These are phyloP conservation scores for Cladophialophora carrionii DNA, from an alignment of 2,329 filamentous ascomycete species.

Conservation along the genomic window DNA sequence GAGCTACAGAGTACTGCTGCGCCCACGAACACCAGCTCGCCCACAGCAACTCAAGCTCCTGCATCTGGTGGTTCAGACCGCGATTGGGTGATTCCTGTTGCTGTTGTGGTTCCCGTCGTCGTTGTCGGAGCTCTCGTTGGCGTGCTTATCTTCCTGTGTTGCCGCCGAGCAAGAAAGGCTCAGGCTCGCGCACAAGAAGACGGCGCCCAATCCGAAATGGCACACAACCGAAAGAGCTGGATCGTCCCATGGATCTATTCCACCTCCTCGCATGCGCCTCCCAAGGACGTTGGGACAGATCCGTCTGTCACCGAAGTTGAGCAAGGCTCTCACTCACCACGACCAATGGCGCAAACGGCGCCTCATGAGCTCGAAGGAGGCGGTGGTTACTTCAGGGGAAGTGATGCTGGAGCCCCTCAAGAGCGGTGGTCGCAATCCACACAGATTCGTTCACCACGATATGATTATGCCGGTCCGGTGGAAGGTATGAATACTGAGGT, in stretches of 20 bases:
- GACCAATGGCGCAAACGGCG: not conserved
- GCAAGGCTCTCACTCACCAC: constrained; percentile 12
- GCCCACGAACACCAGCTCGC: not conserved
- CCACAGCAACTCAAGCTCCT: constrained; percentile 2
- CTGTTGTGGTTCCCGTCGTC: constrained; percentile 64
- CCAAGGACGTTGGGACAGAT: constrained; percentile 26
- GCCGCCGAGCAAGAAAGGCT: constrained; percentile 42
- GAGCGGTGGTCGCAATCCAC: constrained; percentile 24
- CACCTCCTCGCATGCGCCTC: constrained; percentile 4
- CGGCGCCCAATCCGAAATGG: not conserved
- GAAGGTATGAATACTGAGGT: constrained; percentile 20
- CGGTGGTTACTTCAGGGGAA: constrained; percentile 18
- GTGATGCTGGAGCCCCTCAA: not conserved
- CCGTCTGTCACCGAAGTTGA: constrained; percentile 27
- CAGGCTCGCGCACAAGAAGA: constrained; percentile 2
- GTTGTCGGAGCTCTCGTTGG: constrained; percentile 58
- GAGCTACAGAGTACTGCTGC: not conserved
- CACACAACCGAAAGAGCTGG: constrained; percentile 12
- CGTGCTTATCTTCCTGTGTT: constrained; percentile 58
- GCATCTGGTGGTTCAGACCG: constrained; percentile 3
- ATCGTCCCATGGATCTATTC: constrained; percentile 24
- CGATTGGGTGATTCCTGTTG: constrained; percentile 58
- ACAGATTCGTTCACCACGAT: constrained; percentile 20
- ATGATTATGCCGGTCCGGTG: constrained; percentile 10
- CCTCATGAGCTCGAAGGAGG: constrained; percentile 17